phyloP scores from a whole-genome alignment of 1,284 basidiomycete genomes.

The Amylostereum areolatum region DNA sequence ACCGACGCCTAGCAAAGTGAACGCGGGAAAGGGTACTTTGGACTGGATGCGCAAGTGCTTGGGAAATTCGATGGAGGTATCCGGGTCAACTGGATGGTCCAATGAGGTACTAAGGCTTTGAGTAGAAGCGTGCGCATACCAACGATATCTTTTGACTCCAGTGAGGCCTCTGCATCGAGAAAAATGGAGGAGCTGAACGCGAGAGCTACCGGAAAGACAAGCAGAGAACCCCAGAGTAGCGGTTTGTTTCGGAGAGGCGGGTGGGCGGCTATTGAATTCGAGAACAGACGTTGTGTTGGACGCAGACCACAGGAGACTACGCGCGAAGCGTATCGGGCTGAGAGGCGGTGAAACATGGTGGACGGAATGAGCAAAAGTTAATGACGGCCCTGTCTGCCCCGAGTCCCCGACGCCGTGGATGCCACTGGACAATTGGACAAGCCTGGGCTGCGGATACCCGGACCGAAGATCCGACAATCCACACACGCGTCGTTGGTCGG shows the following conservation, averaged over 20 bases:
- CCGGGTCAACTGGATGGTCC: conserved; percentile 52
- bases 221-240: conserved; percentile 25
- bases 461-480: not conserved
- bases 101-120: not conserved
- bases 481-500: not conserved
- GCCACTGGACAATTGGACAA: not conserved
- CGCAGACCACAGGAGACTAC: not conserved
- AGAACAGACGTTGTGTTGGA: conserved; percentile 6
- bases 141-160: conserved; percentile 15
- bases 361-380: no score
- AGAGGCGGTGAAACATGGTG: no score
- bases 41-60: conserved; percentile 55
- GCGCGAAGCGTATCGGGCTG: not conserved
- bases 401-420: no score
- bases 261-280: not conserved
- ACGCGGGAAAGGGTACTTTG: conserved; percentile 49
- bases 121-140: conserved; percentile 14
- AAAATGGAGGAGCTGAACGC: conserved; percentile 25
- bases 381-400: no score
- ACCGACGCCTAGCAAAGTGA: conserved; percentile 74
- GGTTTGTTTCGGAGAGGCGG: conserved; percentile 10
- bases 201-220: conserved; percentile 28
- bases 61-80: conserved; percentile 68
- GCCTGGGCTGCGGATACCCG: not conserved
- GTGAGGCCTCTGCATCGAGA: conserved; percentile 28